Percentiles rank a stretch among this genome's conserved stretches.
phyloP scores from a whole-genome alignment of 306 rosid species.

The Sechiopsis laciniata region DNA sequence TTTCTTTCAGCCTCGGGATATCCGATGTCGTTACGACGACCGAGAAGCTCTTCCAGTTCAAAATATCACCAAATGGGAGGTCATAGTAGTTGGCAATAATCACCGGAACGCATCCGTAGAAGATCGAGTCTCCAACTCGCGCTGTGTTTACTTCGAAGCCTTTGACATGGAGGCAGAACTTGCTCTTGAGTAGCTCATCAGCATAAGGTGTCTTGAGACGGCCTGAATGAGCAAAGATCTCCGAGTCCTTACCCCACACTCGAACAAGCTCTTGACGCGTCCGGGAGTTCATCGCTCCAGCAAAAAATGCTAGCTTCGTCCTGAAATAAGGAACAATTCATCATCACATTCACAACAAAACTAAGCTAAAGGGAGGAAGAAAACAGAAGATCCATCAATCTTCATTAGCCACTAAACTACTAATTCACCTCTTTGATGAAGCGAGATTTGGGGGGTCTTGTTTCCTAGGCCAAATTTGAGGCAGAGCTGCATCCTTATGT shows the following conservation, averaged over 20 bases:
- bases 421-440: constrained; percentile 48
- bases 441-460: constrained; percentile 45
- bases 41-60: constrained; percentile 71
- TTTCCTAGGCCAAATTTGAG: constrained; percentile 74
- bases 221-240: constrained; percentile 68
- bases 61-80: constrained; percentile 64
- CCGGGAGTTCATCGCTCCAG: constrained; percentile 64
- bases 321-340: constrained; percentile 29
- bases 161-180: constrained; percentile 83
- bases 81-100: constrained; percentile 69
- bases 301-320: constrained; percentile 73
- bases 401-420: not conserved
- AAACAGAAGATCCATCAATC: not conserved
- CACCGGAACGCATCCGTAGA: constrained; percentile 82
- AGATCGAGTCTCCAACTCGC: constrained; percentile 66
- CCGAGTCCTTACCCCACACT: constrained; percentile 62
- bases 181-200: constrained; percentile 64
- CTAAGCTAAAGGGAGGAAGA: not conserved
- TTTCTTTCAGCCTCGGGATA: constrained; percentile 54
- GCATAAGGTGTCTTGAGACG: constrained; percentile 71
- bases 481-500: constrained; percentile 69
- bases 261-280: constrained; percentile 42
- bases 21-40: constrained; percentile 49
- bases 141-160: constrained; percentile 89
- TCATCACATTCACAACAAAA: not conserved